Conservation (phyloP, 1,284 basidiomycete species). For the Tremellales sp. region DNA sequence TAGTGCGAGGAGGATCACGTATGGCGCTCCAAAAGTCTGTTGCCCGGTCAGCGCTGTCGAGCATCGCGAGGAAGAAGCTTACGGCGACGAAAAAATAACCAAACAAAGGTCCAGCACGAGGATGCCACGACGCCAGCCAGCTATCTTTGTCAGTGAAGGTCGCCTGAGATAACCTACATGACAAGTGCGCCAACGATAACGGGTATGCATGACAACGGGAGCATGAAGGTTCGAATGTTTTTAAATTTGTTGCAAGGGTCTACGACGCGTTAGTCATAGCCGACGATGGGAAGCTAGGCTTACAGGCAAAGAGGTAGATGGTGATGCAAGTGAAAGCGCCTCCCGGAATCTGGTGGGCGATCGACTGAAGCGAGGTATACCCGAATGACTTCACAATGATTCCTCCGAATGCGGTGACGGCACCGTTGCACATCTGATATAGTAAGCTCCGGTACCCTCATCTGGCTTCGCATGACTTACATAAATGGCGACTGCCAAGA, state of each 20-base stretch:
- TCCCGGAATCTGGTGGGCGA: constrained; percentile 49
- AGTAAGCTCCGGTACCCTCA: background rate
- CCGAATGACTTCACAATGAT: constrained; percentile 52
- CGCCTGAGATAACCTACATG: constrained; percentile 10
- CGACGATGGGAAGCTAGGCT: too few species aligned
- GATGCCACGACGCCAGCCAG: constrained; percentile 51
- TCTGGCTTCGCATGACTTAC: constrained; percentile 11
- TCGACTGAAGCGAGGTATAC: constrained; percentile 50
- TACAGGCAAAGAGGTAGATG: constrained; percentile 48
- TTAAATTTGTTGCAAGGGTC: constrained; percentile 43
- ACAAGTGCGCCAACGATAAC: constrained; percentile 51
- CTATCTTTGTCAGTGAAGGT: constrained; percentile 25
- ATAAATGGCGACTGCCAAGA: constrained; percentile 47
- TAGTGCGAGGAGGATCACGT: constrained; percentile 50
- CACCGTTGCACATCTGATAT: constrained; percentile 38
- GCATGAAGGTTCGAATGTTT: constrained; percentile 21
- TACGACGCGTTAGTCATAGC: too few species aligned
- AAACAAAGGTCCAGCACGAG: constrained; percentile 50
- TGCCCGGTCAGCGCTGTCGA: background rate
- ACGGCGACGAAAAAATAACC: constrained; percentile 50
- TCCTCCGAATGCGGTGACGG: constrained; percentile 52
- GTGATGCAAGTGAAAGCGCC: constrained; percentile 51
- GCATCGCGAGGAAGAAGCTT: background rate
- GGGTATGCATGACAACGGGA: constrained; percentile 51
- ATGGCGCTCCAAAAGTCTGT: constrained; percentile 52